Evolutionary conservation across 2,329 filamentous ascomycete genomes (phyloP).

Genomic region (Teratosphaeria gauchensis): DNA sequence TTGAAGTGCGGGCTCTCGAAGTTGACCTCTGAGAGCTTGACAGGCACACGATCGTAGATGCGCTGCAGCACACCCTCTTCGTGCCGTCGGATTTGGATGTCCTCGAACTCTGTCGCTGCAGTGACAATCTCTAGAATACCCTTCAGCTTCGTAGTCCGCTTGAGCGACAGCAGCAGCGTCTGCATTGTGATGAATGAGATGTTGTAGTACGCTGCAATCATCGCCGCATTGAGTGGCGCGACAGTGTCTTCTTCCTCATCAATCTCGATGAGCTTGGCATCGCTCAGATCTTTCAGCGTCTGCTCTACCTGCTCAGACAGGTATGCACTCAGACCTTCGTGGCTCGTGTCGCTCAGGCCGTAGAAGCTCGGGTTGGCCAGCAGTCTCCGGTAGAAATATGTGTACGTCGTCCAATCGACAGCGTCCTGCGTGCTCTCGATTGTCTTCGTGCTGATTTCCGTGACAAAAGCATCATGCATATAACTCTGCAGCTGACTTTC

Average conservation of each 20-base stretch:
- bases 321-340: slow-evolving; percentile 88
- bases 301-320: slow-evolving; percentile 90
- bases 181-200: slow-evolving; percentile 99
- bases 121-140: slow-evolving; percentile 94
- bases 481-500: slow-evolving; percentile 89
- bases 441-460: slow-evolving; percentile 92
- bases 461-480: slow-evolving; percentile 91
- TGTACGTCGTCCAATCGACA: slow-evolving; percentile 97
- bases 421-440: slow-evolving; percentile 93
- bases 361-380: slow-evolving; percentile 97
- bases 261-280: slow-evolving; percentile 91
- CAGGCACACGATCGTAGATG: slow-evolving; percentile 88
- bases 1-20: slow-evolving; percentile 98
- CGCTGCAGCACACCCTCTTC: slow-evolving; percentile 80
- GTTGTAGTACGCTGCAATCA: slow-evolving; percentile 99
- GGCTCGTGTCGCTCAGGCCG: slow-evolving; percentile 74
- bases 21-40: slow-evolving; percentile 81
- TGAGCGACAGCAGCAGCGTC: slow-evolving; percentile 88
- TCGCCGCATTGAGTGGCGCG: slow-evolving; percentile 83
- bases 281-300: slow-evolving; percentile 78
- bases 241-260: slow-evolving; percentile 82
- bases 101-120: slow-evolving; percentile 91
- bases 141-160: slow-evolving; percentile 84
- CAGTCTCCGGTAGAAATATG: slow-evolving; percentile 92
- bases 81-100: slow-evolving; percentile 86